Evolutionary conservation across 2,329 filamentous ascomycete genomes (phyloP), one percentile per base, ranked within the genome.

Genomic region (Cladosporium sp.): DNA sequence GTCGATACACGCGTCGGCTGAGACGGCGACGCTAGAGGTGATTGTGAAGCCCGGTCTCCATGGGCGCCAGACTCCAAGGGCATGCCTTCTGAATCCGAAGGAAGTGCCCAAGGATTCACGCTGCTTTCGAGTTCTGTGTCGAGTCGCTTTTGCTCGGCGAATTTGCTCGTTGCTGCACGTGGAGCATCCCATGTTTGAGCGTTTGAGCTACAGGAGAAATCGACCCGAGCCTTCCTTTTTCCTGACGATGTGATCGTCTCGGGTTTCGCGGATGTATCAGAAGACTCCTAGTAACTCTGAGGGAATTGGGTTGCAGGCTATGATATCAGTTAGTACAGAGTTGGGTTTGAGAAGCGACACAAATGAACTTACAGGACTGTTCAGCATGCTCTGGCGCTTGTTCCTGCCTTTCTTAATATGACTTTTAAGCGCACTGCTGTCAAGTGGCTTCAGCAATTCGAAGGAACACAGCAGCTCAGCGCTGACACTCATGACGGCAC

Each of bases 361-460:
- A 13, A 4, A 24, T 42, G 24, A 50, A 87, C 90, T 78, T 86
- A 95, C 91, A 71, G 93, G 93, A 79, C 91, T 96, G 80, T 96
- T 97, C 60, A 97, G 82, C 83, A 96, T 95, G 75, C 87, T 93
- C 74, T 96, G 91, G 61, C 93, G 84, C 80, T 95, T 95, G 76
- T 92, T 96, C 60, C 92, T 84, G 61, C 92, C 92, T 79, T 97
- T 97, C 80, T 99, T 99, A 75, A 99, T 99, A 71, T 99, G 94
- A 66, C 88, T 97, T 82, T 99, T 99, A 61, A 99, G 80, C 34
- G 93, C 93, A 67, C 90, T 95, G 12, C 92, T 97, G 74, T 99
- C 94, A 47, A 99, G 82, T 7, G 94, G 94, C 74, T 99, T 99
- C 60, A 99, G 81, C 15, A 99, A 81, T 75, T 99, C 94, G 70